Base-by-base conservation (phyloP, 1,139 yeast species). In the Candida neerlandica region DNA sequence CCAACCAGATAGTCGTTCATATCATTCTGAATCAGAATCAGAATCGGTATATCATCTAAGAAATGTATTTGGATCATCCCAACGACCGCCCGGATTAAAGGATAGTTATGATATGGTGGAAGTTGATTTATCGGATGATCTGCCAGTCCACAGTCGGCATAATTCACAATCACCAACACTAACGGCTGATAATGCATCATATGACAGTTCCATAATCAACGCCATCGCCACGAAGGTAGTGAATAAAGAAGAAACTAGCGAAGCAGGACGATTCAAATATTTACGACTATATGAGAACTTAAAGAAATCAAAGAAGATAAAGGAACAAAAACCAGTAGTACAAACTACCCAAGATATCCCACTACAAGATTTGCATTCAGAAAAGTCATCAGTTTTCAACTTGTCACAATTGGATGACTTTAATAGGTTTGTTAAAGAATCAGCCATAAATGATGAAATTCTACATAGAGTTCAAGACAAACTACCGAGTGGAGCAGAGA, bases 371-470 rank as follows among this genome's bases (percentile, higher is more conserved):
- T 38, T 68, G 46, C 43, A 52, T 9, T 54, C 66, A 3, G 19
- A 39, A 15, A 41, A 49, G 39, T 59, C 58, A n/a, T 72, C 78
- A 0, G 60, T 71, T 1, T 73, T 75, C 52, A 62, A 63, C 4
- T 58, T 75, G n/a, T 67, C 76, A 0, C 53, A 62, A 12, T 55
- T 75, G 37, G 74, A 72, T 50, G 80, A 75, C 55, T 75, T 67
- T 57, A 60, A 58, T 44, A 63, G 57, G 47, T 75, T 67, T 52
- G 66, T 73, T 9, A 68, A 67, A 49, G 70, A 70, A 60, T 67
- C 76, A 4, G 69, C 70, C 44, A 49, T 75, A 19, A 70, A 75
- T 52, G 75, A 75, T 44, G 44, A 49, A 11, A 72, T 75, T 21
- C 62, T 61, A 34, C 54, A 62, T 4, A 59, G 62, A 50, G 51